Conservation (phyloP, 306 rosid species). For the Vigna radiata region DNA sequence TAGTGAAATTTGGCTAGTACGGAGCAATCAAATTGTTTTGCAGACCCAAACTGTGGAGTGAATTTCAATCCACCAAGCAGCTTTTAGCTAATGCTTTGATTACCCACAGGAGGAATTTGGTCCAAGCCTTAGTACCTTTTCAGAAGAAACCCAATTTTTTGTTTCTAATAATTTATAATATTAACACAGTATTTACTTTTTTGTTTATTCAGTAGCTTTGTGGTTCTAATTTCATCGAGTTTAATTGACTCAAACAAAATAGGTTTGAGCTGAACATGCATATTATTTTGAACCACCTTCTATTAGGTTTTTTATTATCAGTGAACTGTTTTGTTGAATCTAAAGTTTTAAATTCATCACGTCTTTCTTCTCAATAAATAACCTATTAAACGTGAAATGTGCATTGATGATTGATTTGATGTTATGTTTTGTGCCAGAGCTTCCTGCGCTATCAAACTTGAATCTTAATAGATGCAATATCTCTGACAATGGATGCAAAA, state of each 20-base stretch:
- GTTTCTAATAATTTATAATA: not conserved
- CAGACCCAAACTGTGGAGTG: too few species aligned
- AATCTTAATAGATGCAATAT: conserved; percentile 82
- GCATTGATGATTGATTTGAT: conserved; percentile 37
- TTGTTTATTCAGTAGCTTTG: conserved; percentile 12
- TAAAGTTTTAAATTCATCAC: not conserved
- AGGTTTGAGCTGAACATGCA: conserved; percentile 16
- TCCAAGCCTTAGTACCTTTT: not conserved
- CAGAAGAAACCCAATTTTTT: conserved; percentile 13
- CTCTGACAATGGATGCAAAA: conserved; percentile 70
- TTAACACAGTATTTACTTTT: not conserved
- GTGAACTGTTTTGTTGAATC: conserved; percentile 4
- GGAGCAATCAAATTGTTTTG: too few species aligned
- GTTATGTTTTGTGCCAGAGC: conserved; percentile 62
- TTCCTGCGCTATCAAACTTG: conserved; percentile 68
- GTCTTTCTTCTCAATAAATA: conserved; percentile 22
- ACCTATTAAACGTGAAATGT: conserved; percentile 25
- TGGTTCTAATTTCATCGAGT: not conserved
- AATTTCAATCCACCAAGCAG: too few species aligned
- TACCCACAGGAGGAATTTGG: not conserved
- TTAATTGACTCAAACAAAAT: conserved; percentile 17
- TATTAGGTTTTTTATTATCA: conserved; percentile 4
- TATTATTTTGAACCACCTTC: conserved; percentile 34
- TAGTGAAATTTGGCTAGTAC: too few species aligned
- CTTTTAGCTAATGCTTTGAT: too few species aligned